phyloP scores from a whole-genome alignment of 805 yeast species.

The Sungouiozyma intestinalis region DNA sequence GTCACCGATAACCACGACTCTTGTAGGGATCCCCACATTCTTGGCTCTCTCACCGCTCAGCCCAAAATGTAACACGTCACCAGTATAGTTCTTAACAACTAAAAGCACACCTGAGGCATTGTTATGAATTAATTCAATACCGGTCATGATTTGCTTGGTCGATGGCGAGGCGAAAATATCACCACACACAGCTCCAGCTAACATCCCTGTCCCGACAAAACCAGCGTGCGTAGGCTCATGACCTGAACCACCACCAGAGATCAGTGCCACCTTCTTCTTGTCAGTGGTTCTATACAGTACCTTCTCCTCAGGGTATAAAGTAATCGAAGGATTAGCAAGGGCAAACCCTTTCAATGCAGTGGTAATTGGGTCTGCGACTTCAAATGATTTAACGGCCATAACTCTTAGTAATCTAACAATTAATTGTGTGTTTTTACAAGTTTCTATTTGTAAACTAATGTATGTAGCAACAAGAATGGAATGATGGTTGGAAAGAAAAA shows the following conservation, averaged over 20 bases:
- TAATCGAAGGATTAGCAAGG: constrained; percentile 29
- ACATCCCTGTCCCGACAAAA: constrained; percentile 71
- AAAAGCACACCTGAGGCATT: constrained; percentile 50
- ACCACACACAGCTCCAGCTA: constrained; percentile 86
- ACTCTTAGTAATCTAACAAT: not conserved
- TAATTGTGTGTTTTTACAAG: too few relatives aligned
- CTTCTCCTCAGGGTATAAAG: constrained; percentile 30
- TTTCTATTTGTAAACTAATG: too few relatives aligned
- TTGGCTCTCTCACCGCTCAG: constrained; percentile 83
- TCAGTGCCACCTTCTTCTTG: constrained; percentile 49
- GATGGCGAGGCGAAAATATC: constrained; percentile 90
- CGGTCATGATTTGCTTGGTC: constrained; percentile 76
- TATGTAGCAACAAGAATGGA: too few relatives aligned
- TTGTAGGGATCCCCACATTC: constrained; percentile 61
- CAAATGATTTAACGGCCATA: constrained; percentile 28
- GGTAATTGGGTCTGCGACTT: constrained; percentile 30
- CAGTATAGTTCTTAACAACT: constrained; percentile 87
- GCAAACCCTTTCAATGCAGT: constrained; percentile 32
- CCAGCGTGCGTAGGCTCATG: constrained; percentile 95
- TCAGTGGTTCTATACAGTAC: constrained; percentile 28
- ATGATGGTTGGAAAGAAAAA: too few relatives aligned
- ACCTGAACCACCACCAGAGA: constrained; percentile 94
- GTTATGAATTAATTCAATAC: constrained; percentile 34
- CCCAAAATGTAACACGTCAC: constrained; percentile 89
- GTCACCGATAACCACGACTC: constrained; percentile 72